Evolutionary conservation across 192 early-diverging fungal genomes (phyloP), one percentile per base, ranked within the genome.

Genomic region (Umbelopsis sp.): DNA sequence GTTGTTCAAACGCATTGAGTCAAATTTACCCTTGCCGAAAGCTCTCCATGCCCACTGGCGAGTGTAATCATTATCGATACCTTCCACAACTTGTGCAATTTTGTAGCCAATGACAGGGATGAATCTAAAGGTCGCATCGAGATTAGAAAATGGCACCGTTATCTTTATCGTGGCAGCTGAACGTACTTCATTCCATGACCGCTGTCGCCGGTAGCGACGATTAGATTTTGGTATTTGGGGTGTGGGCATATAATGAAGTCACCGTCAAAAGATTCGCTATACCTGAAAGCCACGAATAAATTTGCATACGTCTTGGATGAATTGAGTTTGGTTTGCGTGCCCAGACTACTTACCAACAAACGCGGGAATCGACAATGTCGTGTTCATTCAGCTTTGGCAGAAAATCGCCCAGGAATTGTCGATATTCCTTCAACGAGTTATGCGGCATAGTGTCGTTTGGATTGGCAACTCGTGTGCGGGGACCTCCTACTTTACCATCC

Each of bases 181-280:
- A 50, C 67, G 49, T 71, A 76, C 80, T 89, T 89, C 80, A 89
- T 87, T 13, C 72, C 87, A 49, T 89, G 87, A 3, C 87, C 87
- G 18, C 78, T 81, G 21, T 84, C 87, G 25, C 87, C 87, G 16
- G 84, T 82, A 4, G 86, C 87, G 27, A 89, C 78, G 55, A 83
- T 74, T 10, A 85, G 46, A 23, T 77, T 73, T 12, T 66, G 37
- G 46, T 74, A 71, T 20, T 73, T 33, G 8, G 87, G 87, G 22
- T 84, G 78, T 22, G 74, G 67, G 44, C 49, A 49, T 13, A 89
- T 75, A 8, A 82, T 45, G 58, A 89, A 89, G 23, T 85, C 71
- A 0, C 86, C 84, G 64, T 87, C 86, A 27, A 77, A 78, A 1
- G 86, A 67, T 66, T 87, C 86, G 48, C 76, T 76, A 67, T 87